These are phyloP conservation scores for Symbiodinium natans DNA, from an alignment of 73 alveolate species.

Conservation along the genomic window DNA sequence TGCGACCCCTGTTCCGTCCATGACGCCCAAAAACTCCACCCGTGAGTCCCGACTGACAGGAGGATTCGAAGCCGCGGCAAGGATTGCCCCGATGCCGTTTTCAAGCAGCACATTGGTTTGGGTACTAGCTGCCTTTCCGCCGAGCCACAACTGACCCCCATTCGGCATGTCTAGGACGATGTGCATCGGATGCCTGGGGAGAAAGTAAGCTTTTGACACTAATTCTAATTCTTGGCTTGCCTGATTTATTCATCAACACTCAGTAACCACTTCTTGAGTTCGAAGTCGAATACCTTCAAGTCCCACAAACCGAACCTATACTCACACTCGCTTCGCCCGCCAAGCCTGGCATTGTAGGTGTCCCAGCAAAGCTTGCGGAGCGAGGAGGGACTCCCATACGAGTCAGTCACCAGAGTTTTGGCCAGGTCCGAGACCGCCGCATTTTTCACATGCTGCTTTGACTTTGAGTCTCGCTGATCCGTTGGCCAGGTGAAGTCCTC, in stretches of 20 bases:
- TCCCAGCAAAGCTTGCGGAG: neutral
- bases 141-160: slow-evolving; percentile 19
- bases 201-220: too few relatives aligned
- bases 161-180: neutral
- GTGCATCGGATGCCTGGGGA: slow-evolving; percentile 43
- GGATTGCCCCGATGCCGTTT: slow-evolving; percentile 7
- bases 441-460: too few relatives aligned
- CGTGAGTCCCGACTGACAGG: neutral
- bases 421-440: neutral
- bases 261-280: too few relatives aligned
- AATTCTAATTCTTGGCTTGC: too few relatives aligned
- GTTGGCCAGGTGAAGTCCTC: neutral
- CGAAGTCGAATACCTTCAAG: too few relatives aligned
- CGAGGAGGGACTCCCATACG: neutral
- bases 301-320: too few relatives aligned
- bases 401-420: neutral
- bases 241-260: too few relatives aligned
- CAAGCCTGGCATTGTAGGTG: slow-evolving; percentile 9
- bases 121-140: neutral
- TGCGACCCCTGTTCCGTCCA: slow-evolving; percentile 17
- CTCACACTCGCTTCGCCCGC: too few relatives aligned
- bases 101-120: neutral
- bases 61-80: neutral
- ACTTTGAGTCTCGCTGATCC: neutral
- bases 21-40: neutral